phyloP scores from a whole-genome alignment of 176 grass and related monocot species.

The Rhynchospora tenuis region DNA sequence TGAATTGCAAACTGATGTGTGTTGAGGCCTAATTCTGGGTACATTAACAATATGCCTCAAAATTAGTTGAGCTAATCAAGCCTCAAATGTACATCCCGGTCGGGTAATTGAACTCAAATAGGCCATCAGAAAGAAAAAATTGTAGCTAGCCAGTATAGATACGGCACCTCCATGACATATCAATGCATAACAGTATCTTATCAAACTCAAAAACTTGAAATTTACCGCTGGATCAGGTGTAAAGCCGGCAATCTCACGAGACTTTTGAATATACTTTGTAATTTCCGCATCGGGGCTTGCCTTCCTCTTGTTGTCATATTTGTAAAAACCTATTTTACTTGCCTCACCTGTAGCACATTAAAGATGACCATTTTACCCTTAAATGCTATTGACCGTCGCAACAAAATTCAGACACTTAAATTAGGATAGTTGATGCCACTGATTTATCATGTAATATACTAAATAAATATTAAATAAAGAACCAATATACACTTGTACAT shows the following conservation, averaged over 20 bases:
- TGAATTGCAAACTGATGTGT: not conserved
- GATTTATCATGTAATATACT: not conserved
- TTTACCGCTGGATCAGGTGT: slow-evolving; percentile 60
- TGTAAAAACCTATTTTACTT: slow-evolving; percentile 75
- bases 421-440: not conserved
- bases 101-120: not conserved
- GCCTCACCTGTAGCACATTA: slow-evolving; percentile 53
- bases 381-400: not conserved
- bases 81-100: too few species aligned
- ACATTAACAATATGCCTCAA: too few species aligned
- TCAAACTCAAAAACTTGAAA: not conserved
- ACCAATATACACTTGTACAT: not conserved
- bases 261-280: slow-evolving; percentile 62
- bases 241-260: slow-evolving; percentile 68
- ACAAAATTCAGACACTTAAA: not conserved
- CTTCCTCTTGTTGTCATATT: slow-evolving; percentile 89
- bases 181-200: not conserved
- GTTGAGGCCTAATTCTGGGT: not conserved
- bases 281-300: slow-evolving; percentile 79
- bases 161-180: not conserved
- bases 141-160: not conserved
- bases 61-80: not conserved
- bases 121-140: not conserved
- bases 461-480: not conserved
- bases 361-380: slow-evolving; percentile 5